Evolutionary conservation across 192 early-diverging fungal genomes (phyloP), one percentile per base, ranked within the genome.

Genomic region (Coemansia sp.): DNA sequence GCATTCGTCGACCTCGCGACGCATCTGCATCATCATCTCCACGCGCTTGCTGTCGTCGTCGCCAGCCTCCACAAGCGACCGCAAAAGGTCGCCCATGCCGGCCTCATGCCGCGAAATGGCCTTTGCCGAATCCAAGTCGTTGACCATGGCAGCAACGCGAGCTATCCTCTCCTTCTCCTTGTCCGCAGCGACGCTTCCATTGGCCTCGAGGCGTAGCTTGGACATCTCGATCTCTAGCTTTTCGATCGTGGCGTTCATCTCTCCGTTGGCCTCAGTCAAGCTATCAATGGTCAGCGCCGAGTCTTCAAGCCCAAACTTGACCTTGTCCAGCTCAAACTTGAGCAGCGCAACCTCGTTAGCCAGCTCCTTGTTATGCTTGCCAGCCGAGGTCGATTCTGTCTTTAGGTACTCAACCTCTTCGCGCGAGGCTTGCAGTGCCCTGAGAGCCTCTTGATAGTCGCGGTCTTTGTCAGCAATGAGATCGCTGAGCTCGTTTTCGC

Each of bases 401-500:
- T 92, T 92, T 73, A 87, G 79, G 60, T 82, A 77, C 8, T 66
- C 70, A 11, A 97, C 74, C 77, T 96, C 93, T 31, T 94, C 91
- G 57, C 83, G 89, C 72, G 94, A 76, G 6, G 78, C 58, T 18
- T 86, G 83, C 39, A 89, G 65, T 18, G 84, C 58, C 65, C 87
- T 87, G 57, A 88, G 73, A 26, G 84, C 65, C 21, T 83, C 71
- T 48, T 88, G 83, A 63, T 98, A 76, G 59, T 93, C 92, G 18
- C 87, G 76, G 65, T 98, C 95, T 69, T 94, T 95, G 55, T 98
- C 94, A 6, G 95, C 88, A 48, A 99, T 78, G 64, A 93, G 89
- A 67, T 99, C 95, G 59, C 87, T 90, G 62, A 98, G 85, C 72
- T 99, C 98, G 75, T 95, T 96, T 76, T 99, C 98, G 33, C 98